These are phyloP conservation scores for Rauvolfia tetraphylla DNA, from an alignment of 257 asterid genomes.

Conservation along the genomic window DNA sequence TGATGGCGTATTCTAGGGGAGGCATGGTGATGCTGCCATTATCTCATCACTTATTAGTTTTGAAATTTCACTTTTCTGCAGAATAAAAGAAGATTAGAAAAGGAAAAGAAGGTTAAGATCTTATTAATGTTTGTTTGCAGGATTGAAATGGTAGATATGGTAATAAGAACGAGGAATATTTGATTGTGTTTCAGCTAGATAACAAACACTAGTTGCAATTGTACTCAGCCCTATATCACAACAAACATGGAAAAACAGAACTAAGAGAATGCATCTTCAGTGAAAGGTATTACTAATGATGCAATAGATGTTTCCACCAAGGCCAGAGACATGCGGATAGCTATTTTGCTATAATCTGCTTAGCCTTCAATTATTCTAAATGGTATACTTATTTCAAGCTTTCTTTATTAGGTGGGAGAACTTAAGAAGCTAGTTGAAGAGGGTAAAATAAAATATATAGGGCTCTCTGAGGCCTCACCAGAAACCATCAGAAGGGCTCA, in stretches of 20 bases:
- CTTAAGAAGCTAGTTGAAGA: conserved; percentile 21
- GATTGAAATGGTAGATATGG: background rate
- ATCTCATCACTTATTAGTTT: too few species aligned
- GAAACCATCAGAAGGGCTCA: conserved; percentile 18
- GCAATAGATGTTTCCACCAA: background rate
- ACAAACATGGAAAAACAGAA: background rate
- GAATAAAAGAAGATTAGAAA: too few species aligned
- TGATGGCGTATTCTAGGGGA: too few species aligned
- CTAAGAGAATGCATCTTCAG: background rate
- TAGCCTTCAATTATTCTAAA: background rate
- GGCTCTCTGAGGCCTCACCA: conserved; percentile 20
- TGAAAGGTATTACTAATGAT: too few species aligned
- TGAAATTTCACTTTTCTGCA: too few species aligned
- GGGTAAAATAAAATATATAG: conserved; percentile 16
- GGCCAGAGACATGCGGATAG: background rate
- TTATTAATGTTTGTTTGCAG: background rate
- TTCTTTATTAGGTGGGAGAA: conserved; percentile 12
- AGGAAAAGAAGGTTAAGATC: too few species aligned
- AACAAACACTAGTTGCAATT: background rate
- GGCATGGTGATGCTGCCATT: too few species aligned
- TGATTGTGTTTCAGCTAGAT: too few species aligned
- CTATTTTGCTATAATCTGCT: background rate
- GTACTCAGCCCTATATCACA: background rate
- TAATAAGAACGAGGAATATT: too few species aligned
- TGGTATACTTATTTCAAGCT: background rate